A percentile compares a stretch with the other conserved stretches of the same genome.
phyloP scores from a whole-genome alignment of 441 rosid species.

The Adansonia rubrostipa region DNA sequence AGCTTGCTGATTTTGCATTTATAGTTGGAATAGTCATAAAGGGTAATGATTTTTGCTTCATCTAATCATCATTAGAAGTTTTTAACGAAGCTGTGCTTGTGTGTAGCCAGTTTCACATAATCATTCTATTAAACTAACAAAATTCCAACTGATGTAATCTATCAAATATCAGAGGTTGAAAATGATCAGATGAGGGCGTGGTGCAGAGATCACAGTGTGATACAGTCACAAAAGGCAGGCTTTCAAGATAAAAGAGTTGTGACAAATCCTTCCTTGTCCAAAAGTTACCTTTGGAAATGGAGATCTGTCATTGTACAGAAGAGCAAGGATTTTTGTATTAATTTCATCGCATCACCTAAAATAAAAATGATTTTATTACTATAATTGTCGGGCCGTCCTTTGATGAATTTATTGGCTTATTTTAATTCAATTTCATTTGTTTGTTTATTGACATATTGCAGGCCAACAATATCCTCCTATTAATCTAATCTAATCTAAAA shows the following conservation, averaged over 20 bases:
- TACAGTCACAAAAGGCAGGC: background rate
- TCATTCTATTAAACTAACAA: background rate
- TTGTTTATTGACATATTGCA: conserved; percentile 20
- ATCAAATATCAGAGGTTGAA: conserved; percentile 19
- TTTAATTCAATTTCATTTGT: background rate
- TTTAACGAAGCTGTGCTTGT: background rate
- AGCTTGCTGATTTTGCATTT: conserved; percentile 10
- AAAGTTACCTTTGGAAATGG: conserved; percentile 30
- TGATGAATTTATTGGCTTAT: background rate
- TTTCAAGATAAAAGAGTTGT: background rate
- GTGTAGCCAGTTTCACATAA: conserved; percentile 14
- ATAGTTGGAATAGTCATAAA: conserved; percentile 34
- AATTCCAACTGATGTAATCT: background rate
- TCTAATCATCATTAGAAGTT: conserved; percentile 34
- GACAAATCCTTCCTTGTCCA: background rate
- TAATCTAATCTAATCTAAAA: background rate
- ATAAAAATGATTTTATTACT: background rate
- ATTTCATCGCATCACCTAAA: background rate
- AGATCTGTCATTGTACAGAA: conserved; percentile 30
- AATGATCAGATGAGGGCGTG: background rate
- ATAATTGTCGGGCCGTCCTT: conserved; percentile 22
- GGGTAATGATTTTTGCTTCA: conserved; percentile 29
- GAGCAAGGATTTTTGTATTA: conserved; percentile 26
- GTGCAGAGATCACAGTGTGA: background rate
- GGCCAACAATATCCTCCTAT: conserved; percentile 23